Conservation (phyloP, 2,329 filamentous ascomycete genomes). For the Teratosphaeria zuluensis region DNA sequence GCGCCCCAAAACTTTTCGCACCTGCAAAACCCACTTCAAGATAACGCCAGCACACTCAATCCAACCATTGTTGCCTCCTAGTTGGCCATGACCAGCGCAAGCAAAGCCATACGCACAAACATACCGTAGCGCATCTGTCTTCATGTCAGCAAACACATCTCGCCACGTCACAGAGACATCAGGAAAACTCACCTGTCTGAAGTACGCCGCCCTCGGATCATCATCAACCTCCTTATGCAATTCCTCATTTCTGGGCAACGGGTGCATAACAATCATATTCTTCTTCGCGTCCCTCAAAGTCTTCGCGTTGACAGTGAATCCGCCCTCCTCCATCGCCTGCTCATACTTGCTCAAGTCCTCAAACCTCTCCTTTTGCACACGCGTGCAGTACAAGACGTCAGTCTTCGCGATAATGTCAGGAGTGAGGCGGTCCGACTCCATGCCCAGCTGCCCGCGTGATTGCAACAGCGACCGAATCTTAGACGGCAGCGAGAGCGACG, state of each 20-base stretch:
- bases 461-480: slow-evolving; percentile 65
- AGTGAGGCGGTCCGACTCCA: slow-evolving; percentile 69
- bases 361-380: slow-evolving; percentile 95
- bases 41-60: background rate
- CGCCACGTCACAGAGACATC: no score
- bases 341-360: slow-evolving; percentile 72
- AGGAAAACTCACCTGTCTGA: slow-evolving; percentile 98
- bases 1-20: background rate
- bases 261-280: slow-evolving; percentile 92
- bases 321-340: slow-evolving; percentile 62
- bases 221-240: slow-evolving; percentile 94
- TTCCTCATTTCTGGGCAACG: slow-evolving; percentile 86
- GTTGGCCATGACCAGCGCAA: slow-evolving; percentile 72
- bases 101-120: slow-evolving; percentile 94
- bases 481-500: slow-evolving; percentile 64
- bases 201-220: slow-evolving; percentile 93
- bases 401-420: slow-evolving; percentile 76
- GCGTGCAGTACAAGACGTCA: slow-evolving; percentile 93
- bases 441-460: slow-evolving; percentile 63
- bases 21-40: background rate
- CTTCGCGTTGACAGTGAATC: slow-evolving; percentile 78
- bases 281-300: slow-evolving; percentile 85
- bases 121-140: slow-evolving; percentile 89
- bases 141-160: slow-evolving; percentile 35
- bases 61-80: background rate